Base-by-base conservation (phyloP, 169 alveolate genomes). In the Cyclospora cayetanensis region DNA sequence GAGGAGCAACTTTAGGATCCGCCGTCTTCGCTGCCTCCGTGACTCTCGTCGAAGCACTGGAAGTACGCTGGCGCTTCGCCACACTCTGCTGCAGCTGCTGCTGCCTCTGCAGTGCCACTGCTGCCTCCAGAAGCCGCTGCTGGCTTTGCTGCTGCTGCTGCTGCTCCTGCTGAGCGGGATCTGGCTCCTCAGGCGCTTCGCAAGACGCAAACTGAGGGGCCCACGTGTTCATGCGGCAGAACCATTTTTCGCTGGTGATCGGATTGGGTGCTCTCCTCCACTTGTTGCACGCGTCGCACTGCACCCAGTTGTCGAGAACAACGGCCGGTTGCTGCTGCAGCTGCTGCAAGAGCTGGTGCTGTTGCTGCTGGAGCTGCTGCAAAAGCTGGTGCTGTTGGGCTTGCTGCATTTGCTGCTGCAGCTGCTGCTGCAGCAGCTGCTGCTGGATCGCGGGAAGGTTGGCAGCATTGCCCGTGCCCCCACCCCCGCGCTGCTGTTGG, bases 121-220 rank as follows among this genome's bases (percentile, higher is more conserved):
- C 79, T 37, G 72, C 87, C 66, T 76, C 87, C 66, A 55, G 76
- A 1, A 42, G 79, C 65, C 74, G 65, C 37, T 70, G 87, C 76
- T 66, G 92, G 46, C 50, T 72, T 70, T 65, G 84, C 76, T 34
- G 34, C 60, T 22, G 74, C 5, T 29, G 63, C 29, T 34, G 55
- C 53, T 18, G 42, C n/a, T 87, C 80, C 92, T 43, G 86, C 63
- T 42, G 92, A 42, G 83, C 92, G 46, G 92, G 92, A 37, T 87
- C 92, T 11, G 86, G 92, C 39, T 87, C 92, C 77, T 87, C 92
- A 29, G 92, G 92, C 20, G 79, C 92, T 29, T 87, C 87, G 65
- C 92, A 87, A 37, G 92, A 87, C 41, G 92, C 92, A 27, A 87
- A 87, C 76, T 70, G 85, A 15, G 92, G 92, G 22, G 92, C 92